A percentile compares a stretch with the other conserved stretches of the same genome.
Evolutionary conservation across 2,329 filamentous ascomycete genomes (phyloP).

Genomic region (Emergomyces pasteurianus): DNA sequence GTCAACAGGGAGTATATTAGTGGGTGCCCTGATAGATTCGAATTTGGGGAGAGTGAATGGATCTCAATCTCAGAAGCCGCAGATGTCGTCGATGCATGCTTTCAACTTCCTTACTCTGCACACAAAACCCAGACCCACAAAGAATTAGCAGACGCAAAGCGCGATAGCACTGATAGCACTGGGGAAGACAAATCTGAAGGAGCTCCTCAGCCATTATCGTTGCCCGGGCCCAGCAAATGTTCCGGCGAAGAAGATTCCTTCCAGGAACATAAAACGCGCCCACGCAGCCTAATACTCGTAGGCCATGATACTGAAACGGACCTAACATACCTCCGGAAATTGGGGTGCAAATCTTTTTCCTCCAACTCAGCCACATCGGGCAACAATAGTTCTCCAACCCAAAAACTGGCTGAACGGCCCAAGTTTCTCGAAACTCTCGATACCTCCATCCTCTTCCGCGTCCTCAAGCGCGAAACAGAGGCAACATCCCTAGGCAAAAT

Average conservation of each 20-base stretch:
- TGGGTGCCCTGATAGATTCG: constrained; percentile 69
- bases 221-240: not conserved
- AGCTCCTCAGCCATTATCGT: not conserved
- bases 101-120: constrained; percentile 43
- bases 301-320: constrained; percentile 64
- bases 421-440: constrained; percentile 58
- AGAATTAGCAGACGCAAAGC: not conserved
- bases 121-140: constrained; percentile 5
- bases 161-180: not conserved
- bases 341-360: constrained; percentile 40
- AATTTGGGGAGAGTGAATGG: constrained; percentile 50
- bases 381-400: not conserved
- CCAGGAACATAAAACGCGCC: not conserved
- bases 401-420: not conserved
- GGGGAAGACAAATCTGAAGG: not conserved
- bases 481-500: constrained; percentile 48
- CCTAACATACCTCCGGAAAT: constrained; percentile 50
- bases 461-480: constrained; percentile 44
- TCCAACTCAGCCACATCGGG: not conserved
- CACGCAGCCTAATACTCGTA: constrained; percentile 59
- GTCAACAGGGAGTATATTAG: constrained; percentile 56
- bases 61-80: constrained; percentile 37
- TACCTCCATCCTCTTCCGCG: constrained; percentile 58
- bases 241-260: not conserved
- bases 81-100: constrained; percentile 40